Conservation (phyloP, 2,329 filamentous ascomycete genomes). For the Sporothrix sp. region DNA sequence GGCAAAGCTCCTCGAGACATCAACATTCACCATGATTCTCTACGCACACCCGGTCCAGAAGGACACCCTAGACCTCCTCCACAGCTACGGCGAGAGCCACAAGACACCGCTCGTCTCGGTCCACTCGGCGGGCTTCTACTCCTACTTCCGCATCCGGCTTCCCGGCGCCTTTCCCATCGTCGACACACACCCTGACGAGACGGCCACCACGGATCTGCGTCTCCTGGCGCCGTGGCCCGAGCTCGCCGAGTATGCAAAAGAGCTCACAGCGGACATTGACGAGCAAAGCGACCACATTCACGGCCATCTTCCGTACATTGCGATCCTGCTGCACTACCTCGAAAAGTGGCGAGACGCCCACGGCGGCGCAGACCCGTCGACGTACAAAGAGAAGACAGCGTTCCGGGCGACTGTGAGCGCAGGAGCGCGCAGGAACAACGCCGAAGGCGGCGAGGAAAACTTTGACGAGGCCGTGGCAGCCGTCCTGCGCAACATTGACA, state of each 20-base stretch:
- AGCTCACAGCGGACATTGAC: slow-evolving; percentile 61
- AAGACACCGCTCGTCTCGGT: slow-evolving; percentile 69
- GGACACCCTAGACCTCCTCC: slow-evolving; percentile 35
- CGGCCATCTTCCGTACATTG: slow-evolving; percentile 81
- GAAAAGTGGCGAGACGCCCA: slow-evolving; percentile 68
- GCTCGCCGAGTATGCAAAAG: slow-evolving; percentile 54
- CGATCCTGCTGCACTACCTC: slow-evolving; percentile 73
- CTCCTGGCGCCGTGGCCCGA: slow-evolving; percentile 81
- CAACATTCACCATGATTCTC: slow-evolving; percentile 43
- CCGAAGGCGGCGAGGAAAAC: slow-evolving; percentile 91
- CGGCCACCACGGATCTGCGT: slow-evolving; percentile 74
- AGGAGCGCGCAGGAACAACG: slow-evolving; percentile 58
- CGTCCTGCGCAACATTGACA: slow-evolving; percentile 76
- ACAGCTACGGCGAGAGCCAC: slow-evolving; percentile 41
- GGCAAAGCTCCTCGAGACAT: slow-evolving; percentile 29
- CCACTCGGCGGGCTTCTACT: slow-evolving; percentile 87
- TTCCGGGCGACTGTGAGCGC: slow-evolving; percentile 64
- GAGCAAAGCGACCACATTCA: slow-evolving; percentile 68
- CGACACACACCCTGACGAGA: slow-evolving; percentile 87
- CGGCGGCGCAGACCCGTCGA: slow-evolving; percentile 56
- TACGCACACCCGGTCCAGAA: slow-evolving; percentile 42
- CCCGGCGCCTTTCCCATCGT: slow-evolving; percentile 81
- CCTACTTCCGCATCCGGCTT: slow-evolving; percentile 71
- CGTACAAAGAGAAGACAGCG: slow-evolving; percentile 75
- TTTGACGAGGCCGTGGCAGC: slow-evolving; percentile 85